Percentiles rank a stretch among this genome's conserved stretches.
These are phyloP conservation scores for Paramecium primaurelia DNA, from an alignment of 73 alveolate genomes.

Conservation along the genomic window DNA sequence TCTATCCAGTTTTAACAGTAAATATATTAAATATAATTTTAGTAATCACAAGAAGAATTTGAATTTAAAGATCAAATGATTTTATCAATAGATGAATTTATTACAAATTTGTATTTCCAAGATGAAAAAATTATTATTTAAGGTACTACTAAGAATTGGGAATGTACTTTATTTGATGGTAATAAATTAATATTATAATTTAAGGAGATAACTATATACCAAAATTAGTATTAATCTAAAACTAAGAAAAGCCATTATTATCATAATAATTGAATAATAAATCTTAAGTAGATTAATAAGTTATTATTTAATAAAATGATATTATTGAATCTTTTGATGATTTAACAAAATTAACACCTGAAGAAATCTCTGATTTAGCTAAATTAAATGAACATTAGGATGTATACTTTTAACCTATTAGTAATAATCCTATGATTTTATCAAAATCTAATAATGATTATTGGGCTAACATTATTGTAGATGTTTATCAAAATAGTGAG, in stretches of 20 bases:
- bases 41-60: background rate
- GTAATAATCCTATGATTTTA: background rate
- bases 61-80: background rate
- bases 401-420: background rate
- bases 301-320: background rate
- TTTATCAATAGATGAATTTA: background rate
- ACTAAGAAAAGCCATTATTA: background rate
- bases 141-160: background rate
- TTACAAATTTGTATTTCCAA: background rate
- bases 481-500: background rate
- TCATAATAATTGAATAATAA: background rate
- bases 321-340: background rate
- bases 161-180: background rate
- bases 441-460: background rate
- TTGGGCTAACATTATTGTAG: background rate
- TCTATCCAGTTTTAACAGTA: background rate
- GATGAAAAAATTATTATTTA: background rate
- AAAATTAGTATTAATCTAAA: background rate
- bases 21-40: background rate
- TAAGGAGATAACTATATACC: background rate
- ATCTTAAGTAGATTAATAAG: background rate
- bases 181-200: background rate
- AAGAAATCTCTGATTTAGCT: conserved; percentile 1
- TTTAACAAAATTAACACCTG: background rate
- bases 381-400: conserved; percentile 6